A percentile compares a stretch with the other conserved stretches of the same genome.
phyloP scores from a whole-genome alignment of 805 yeast genomes.

The Suhomyces faveliae region DNA sequence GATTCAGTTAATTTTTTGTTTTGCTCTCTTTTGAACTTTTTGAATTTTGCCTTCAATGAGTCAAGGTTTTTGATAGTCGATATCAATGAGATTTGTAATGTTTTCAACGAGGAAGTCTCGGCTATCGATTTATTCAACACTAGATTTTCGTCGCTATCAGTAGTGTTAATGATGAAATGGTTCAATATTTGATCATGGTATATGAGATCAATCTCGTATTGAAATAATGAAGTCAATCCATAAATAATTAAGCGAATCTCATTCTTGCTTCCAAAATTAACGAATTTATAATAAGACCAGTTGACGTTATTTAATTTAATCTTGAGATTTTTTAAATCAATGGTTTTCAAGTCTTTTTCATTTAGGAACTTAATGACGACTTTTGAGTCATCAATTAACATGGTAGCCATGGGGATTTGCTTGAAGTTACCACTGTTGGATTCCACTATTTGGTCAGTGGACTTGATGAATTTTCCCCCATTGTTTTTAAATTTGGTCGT shows the following conservation, averaged over 20 bases:
- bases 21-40: conserved; percentile 38
- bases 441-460: not conserved
- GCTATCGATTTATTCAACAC: conserved; percentile 26
- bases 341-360: conserved; percentile 4
- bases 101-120: conserved; percentile 26
- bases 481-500: conserved; percentile 23
- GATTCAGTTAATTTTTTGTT: conserved; percentile 33
- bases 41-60: conserved; percentile 22
- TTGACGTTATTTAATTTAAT: conserved; percentile 32
- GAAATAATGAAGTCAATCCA: conserved; percentile 37
- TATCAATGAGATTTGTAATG: conserved; percentile 33
- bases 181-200: conserved; percentile 15
- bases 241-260: conserved; percentile 25
- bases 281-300: conserved; percentile 31
- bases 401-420: conserved; percentile 19
- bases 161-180: conserved; percentile 32
- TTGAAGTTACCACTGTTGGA: not conserved
- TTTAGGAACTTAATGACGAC: conserved; percentile 29
- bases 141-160: conserved; percentile 17
- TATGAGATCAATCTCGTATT: conserved; percentile 35
- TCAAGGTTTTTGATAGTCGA: conserved; percentile 29
- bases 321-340: conserved; percentile 10
- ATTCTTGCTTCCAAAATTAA: conserved; percentile 15
- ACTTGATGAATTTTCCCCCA: conserved; percentile 19
- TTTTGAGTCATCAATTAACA: conserved; percentile 30